Percentiles rank a stretch among this genome's conserved stretches.
Conservation (phyloP, 2,329 filamentous ascomycete genomes). For the Stemphylium beticola region DNA sequence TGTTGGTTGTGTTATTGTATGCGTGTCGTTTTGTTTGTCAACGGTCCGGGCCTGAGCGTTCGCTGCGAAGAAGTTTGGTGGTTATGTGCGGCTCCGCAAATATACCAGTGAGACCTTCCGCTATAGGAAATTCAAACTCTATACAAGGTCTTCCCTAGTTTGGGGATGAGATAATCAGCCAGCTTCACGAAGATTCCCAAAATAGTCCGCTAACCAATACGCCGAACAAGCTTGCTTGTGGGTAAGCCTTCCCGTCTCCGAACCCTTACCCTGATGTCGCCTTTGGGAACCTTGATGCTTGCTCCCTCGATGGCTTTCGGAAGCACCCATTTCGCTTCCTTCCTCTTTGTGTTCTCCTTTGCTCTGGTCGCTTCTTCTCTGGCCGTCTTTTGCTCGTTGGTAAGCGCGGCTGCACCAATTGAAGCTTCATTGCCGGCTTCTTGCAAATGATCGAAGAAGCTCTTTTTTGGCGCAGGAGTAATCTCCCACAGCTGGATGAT, state of each 20-base stretch:
- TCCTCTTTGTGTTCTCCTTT: constrained; percentile 14
- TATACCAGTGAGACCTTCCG: not conserved
- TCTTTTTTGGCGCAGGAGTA: constrained; percentile 41
- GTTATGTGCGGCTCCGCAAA: no score
- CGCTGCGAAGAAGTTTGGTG: not conserved
- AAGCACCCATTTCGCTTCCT: constrained; percentile 53
- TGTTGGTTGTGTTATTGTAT: not conserved
- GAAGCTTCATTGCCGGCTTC: constrained; percentile 41
- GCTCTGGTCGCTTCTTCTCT: constrained; percentile 14
- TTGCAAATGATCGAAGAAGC: constrained; percentile 39
- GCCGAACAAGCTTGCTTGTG: constrained; percentile 13
- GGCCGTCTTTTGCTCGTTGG: constrained; percentile 17
- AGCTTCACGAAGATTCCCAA: constrained; percentile 2
- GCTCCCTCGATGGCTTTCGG: constrained; percentile 56
- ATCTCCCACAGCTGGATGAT: constrained; percentile 47
- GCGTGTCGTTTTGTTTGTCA: not conserved
- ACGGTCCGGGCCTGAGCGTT: not conserved
- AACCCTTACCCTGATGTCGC: constrained; percentile 62
- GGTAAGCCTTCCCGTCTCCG: constrained; percentile 45
- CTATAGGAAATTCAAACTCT: not conserved
- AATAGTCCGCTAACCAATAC: constrained; percentile 16
- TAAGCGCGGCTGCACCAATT: constrained; percentile 33
- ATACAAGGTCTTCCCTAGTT: not conserved
- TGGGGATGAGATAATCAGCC: not conserved
- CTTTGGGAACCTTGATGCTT: constrained; percentile 58